Evolutionary conservation across 768 basidiomycete species (phyloP).

Genomic region (Leccinum obscurum): DNA sequence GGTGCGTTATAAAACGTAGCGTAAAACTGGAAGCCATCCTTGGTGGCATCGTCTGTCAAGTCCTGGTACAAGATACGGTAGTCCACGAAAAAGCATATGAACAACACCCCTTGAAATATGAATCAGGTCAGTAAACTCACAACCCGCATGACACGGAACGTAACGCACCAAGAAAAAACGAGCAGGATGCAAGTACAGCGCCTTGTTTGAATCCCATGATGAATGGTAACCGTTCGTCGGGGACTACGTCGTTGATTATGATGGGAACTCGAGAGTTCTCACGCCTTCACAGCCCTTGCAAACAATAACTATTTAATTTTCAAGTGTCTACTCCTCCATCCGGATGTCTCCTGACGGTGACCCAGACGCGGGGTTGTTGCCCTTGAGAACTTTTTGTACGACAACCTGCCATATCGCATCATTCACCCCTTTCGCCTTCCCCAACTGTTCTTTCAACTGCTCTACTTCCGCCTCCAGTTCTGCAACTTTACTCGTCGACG

Average conservation of each 20-base stretch:
- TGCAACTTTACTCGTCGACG: conserved; percentile 55
- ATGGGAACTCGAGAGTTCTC: conserved; percentile 8
- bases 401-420: conserved; percentile 92
- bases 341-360: background rate
- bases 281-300: conserved; percentile 25
- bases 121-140: conserved; percentile 3
- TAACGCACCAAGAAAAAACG: conserved; percentile 84
- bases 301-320: background rate
- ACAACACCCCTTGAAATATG: conserved; percentile 59
- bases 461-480: conserved; percentile 76
- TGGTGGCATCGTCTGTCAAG: conserved; percentile 60
- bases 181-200: conserved; percentile 82
- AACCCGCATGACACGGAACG: conserved; percentile 19
- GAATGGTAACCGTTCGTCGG: background rate
- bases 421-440: conserved; percentile 87
- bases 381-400: conserved; percentile 59
- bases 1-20: conserved; percentile 92
- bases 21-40: conserved; percentile 88
- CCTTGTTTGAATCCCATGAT: conserved; percentile 88
- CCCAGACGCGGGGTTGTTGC: background rate
- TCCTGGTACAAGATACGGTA: conserved; percentile 76
- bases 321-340: conserved; percentile 15
- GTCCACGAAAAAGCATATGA: conserved; percentile 87
- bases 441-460: conserved; percentile 64
- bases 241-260: background rate